Percentiles rank a stretch among this genome's conserved stretches.
Evolutionary conservation across 192 early-diverging fungal genomes (phyloP).

Genomic region (Backusella sp.): DNA sequence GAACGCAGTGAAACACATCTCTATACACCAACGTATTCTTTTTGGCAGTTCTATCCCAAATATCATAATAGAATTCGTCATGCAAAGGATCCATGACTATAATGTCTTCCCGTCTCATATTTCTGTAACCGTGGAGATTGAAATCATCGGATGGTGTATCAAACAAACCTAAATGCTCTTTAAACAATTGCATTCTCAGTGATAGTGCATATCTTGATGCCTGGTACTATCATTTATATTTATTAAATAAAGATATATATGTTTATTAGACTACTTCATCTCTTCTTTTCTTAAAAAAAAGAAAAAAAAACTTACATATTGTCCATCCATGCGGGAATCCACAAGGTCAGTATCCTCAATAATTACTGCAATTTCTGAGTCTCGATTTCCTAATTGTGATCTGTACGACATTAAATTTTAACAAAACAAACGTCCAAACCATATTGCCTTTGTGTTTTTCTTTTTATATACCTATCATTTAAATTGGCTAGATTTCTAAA

Average conservation of each 20-base stretch:
- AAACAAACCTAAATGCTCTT: slow-evolving; percentile 82
- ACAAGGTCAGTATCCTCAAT: slow-evolving; percentile 77
- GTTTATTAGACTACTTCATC: not conserved
- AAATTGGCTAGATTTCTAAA: slow-evolving; percentile 23
- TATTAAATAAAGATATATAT: not conserved
- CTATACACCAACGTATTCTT: slow-evolving; percentile 69
- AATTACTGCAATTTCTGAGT: slow-evolving; percentile 86
- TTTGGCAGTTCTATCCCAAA: slow-evolving; percentile 61
- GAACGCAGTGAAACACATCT: slow-evolving; percentile 80
- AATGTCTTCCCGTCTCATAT: slow-evolving; percentile 15
- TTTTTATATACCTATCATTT: slow-evolving; percentile 30
- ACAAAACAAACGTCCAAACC: not conserved
- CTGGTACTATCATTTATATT: slow-evolving; percentile 44
- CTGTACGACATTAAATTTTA: slow-evolving; percentile 36
- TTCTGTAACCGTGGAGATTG: not conserved
- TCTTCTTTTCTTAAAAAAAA: not conserved
- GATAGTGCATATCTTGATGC: slow-evolving; percentile 70
- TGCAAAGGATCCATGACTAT: slow-evolving; percentile 56
- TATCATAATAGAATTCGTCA: slow-evolving; percentile 59
- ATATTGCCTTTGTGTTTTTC: not conserved
- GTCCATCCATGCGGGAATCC: slow-evolving; percentile 68
- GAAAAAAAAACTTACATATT: slow-evolving; percentile 34
- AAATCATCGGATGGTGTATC: slow-evolving; percentile 1
- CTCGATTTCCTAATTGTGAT: slow-evolving; percentile 83
- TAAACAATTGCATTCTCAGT: slow-evolving; percentile 73